phyloP scores from a whole-genome alignment of 306 rosid genomes.

The Vicia sativa region DNA sequence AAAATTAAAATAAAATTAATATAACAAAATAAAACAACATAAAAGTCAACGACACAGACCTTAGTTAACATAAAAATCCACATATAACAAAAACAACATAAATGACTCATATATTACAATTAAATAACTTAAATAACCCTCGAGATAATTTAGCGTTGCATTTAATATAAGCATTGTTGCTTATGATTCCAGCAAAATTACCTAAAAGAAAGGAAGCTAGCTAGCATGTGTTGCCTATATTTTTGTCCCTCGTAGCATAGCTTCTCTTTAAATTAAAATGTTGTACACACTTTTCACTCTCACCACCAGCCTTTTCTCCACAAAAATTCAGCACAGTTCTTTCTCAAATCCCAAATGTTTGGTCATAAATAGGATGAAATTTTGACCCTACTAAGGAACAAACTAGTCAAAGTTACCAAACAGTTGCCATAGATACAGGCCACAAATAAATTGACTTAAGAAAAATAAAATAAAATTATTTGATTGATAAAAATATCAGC shows the following conservation, averaged over 20 bases:
- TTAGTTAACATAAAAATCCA: no score
- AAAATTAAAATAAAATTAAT: no score
- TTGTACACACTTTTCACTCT: neutral
- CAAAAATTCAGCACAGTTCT: conserved; percentile 22
- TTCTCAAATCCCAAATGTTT: conserved; percentile 37
- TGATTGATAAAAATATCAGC: neutral
- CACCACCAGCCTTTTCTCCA: conserved; percentile 14
- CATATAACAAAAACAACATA: no score
- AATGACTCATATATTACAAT: no score
- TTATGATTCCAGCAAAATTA: neutral
- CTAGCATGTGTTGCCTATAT: conserved; percentile 29
- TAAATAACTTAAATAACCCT: no score
- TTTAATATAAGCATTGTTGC: no score
- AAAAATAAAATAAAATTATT: neutral
- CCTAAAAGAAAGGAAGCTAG: conserved; percentile 27
- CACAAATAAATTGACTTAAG: neutral
- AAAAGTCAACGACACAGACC: no score
- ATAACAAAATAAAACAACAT: no score
- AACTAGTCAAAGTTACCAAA: neutral
- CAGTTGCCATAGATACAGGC: neutral
- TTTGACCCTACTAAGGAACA: conserved; percentile 17
- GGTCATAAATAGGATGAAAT: conserved; percentile 30
- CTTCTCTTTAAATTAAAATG: conserved; percentile 10
- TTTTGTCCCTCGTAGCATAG: conserved; percentile 10
- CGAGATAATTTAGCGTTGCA: no score